Evolutionary conservation across 1,284 basidiomycete species (phyloP).

Genomic region (Ustilago curta): DNA sequence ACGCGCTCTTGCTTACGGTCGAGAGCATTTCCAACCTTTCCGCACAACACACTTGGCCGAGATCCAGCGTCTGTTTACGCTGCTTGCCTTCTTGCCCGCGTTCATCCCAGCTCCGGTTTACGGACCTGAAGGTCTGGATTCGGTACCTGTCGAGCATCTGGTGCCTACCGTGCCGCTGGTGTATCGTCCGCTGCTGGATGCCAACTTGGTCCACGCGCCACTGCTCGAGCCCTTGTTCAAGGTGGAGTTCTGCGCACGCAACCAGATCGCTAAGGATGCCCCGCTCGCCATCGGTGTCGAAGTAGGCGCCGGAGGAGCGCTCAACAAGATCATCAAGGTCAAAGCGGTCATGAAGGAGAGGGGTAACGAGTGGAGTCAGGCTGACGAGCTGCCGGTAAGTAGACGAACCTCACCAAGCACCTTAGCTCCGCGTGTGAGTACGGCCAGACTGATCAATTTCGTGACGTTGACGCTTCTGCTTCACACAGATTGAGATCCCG

Average conservation of each 20-base stretch:
- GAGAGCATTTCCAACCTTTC: constrained; percentile 78
- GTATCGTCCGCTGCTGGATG: constrained; percentile 56
- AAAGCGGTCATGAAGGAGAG: constrained; percentile 89
- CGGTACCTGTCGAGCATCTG: constrained; percentile 41
- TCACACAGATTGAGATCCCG: constrained; percentile 87
- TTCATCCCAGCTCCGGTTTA: constrained; percentile 39
- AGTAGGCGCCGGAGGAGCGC: constrained; percentile 87
- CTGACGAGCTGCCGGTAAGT: constrained; percentile 85
- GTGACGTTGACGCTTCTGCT: not conserved
- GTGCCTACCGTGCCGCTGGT: constrained; percentile 42
- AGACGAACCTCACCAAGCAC: constrained; percentile 62
- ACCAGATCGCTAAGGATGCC: constrained; percentile 87
- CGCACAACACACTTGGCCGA: constrained; percentile 77
- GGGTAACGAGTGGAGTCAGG: constrained; percentile 89
- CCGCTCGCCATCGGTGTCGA: constrained; percentile 87
- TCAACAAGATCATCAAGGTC: constrained; percentile 90
- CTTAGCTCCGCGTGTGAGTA: not conserved
- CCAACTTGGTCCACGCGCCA: constrained; percentile 72
- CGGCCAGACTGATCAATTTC: constrained; percentile 1
- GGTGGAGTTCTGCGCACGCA: constrained; percentile 86
- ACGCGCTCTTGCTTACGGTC: constrained; percentile 80
- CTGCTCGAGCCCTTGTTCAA: constrained; percentile 85
- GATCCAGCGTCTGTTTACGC: constrained; percentile 81
- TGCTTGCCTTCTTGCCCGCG: constrained; percentile 78
- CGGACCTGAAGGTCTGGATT: constrained; percentile 29